These are phyloP conservation scores for Metarhizium anisopliae DNA, from an alignment of 2,329 filamentous ascomycete species.

Conservation along the genomic window DNA sequence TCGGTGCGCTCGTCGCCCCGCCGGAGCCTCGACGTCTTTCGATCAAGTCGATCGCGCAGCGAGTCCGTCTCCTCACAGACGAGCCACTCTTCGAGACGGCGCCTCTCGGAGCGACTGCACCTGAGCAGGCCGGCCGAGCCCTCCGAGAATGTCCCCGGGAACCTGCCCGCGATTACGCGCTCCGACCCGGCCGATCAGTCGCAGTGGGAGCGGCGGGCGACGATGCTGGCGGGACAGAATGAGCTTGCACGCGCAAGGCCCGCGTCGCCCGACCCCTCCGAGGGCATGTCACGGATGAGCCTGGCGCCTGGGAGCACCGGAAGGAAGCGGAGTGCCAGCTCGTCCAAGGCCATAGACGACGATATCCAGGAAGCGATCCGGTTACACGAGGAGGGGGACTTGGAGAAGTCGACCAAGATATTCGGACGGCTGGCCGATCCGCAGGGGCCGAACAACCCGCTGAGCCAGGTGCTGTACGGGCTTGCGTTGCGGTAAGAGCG, in stretches of 20 bases:
- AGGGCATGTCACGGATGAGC: constrained; percentile 20
- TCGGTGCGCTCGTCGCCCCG: constrained; percentile 21
- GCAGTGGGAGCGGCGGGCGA: constrained; percentile 89
- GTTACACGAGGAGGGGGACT: constrained; percentile 76
- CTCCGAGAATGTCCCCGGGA: constrained; percentile 66
- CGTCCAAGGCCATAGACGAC: constrained; percentile 46
- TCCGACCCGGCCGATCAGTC: constrained; percentile 48
- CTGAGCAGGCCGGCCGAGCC: constrained; percentile 48
- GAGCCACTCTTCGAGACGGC: constrained; percentile 30
- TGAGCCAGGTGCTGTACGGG: constrained; percentile 93
- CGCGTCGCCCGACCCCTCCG: constrained; percentile 23
- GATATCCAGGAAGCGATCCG: constrained; percentile 94
- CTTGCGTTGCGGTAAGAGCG: constrained; percentile 67
- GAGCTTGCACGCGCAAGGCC: constrained; percentile 37
- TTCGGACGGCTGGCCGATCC: constrained; percentile 81
- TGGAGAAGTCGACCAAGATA: constrained; percentile 71
- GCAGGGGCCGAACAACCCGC: constrained; percentile 76
- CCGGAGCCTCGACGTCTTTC: constrained; percentile 38
- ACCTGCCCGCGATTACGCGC: constrained; percentile 65
- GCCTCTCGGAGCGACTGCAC: constrained; percentile 64
- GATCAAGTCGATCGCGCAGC: constrained; percentile 37
- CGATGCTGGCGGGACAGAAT: constrained; percentile 66
- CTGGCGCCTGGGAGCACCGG: constrained; percentile 9
- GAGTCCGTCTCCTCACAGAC: constrained; percentile 34
- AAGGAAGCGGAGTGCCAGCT: constrained; percentile 14